Base-by-base conservation (phyloP, 306 rosid species). In the Datisca glomerata region DNA sequence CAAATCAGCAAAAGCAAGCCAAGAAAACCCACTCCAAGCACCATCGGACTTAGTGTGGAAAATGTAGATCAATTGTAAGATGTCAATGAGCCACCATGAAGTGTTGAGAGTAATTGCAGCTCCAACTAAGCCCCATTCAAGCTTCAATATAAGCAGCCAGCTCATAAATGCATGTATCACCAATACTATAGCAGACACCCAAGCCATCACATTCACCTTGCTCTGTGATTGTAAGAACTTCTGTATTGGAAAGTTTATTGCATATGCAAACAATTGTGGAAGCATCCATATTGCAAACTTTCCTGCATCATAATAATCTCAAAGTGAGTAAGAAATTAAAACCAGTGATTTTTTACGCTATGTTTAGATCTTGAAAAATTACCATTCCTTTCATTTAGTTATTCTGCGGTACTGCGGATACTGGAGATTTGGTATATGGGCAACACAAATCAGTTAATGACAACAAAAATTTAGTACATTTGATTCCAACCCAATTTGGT, bases 161-260 rank as follows among this genome's bases (percentile, higher is more conserved):
- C 87, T 80, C 15, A 80, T 41, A 11, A 74, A 1, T 1, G 70
- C 47, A 67, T 85, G 95, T 2, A 77, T 20, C 6, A 64, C 63
- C 63, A 85, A 56, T 24, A 28, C 72, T 45, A 20, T 76, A 16
- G 55, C 81, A 0, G 93, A 19, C 8, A 85, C 74, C 65, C 47
- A 53, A 12, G 95, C 87, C 87, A 85, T 85, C 16, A 48, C 93
- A 79, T 71, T 74, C 22, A 85, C 77, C 69, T 45, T 79, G 61
- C 95, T 80, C 65, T 85, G 91, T 24, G 42, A 14, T 7, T 37
- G 42, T 12, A 37, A 16, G 17, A 37, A 37, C 19, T 37, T 37
- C 42, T 37, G 42, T 37, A 37, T 37, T 8, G 42, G 42, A 37
- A 37, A 37, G 13, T 37, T 37, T 6, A 37, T 5, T 1, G 42